Evolutionary conservation across 371 early-diverging fungal species (phyloP).

Genomic region (Gilbertella persicaria): DNA sequence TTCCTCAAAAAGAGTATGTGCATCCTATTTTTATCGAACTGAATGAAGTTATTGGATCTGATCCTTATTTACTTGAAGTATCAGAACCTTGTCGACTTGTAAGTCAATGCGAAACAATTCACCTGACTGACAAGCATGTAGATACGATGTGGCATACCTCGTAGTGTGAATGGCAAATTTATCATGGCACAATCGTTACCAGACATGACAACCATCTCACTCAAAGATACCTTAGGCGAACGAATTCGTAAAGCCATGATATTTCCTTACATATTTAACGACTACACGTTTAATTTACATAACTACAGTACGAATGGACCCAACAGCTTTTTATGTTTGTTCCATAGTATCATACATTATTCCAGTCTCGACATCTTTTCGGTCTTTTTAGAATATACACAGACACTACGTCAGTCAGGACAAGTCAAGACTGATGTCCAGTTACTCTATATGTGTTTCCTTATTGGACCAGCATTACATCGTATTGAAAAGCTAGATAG

Average conservation of each 20-base stretch:
- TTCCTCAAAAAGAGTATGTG: conserved; percentile 47
- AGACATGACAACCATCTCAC: conserved; percentile 35
- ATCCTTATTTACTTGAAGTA: conserved; percentile 47
- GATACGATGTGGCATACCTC: conserved; percentile 52
- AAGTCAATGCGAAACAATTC: conserved; percentile 5
- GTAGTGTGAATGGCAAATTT: conserved; percentile 39
- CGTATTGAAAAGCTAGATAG: conserved; percentile 63
- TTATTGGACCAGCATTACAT: conserved; percentile 75
- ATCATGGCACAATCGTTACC: conserved; percentile 40
- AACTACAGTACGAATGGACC: conserved; percentile 64
- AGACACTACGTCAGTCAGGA: conserved; percentile 36
- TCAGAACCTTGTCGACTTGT: conserved; percentile 57
- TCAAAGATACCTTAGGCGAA: conserved; percentile 41
- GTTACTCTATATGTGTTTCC: conserved; percentile 70
- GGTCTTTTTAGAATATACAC: conserved; percentile 40
- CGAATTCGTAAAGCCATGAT: conserved; percentile 52
- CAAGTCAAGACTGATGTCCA: conserved; percentile 70
- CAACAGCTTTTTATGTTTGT: conserved; percentile 63
- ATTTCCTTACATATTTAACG: conserved; percentile 57
- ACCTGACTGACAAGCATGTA: conserved; percentile 4
- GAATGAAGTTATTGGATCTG: conserved; percentile 36
- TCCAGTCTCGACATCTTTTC: conserved; percentile 60
- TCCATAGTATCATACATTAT: conserved; percentile 65
- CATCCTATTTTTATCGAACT: conserved; percentile 49
- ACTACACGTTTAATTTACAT: conserved; percentile 62